Base-by-base conservation (phyloP, 1,284 basidiomycete species). In the Pisolithus thermaeus region DNA sequence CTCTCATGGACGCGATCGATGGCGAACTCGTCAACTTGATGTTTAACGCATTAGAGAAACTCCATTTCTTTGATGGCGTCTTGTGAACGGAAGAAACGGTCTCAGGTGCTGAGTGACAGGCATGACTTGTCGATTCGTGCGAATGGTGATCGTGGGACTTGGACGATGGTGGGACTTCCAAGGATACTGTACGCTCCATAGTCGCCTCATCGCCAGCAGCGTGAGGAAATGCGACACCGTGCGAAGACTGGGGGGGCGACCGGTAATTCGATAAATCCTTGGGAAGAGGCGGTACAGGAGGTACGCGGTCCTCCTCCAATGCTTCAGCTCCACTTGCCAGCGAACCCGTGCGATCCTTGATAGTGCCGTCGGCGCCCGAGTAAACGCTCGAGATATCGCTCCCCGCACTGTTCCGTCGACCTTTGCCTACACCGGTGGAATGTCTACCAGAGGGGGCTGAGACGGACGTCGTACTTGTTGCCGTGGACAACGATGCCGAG, bases 251-350 rank as follows among this genome's bases (percentile, higher is more conserved):
- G 37, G 77, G 79, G 28, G 79, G 83, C 6, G 90, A 86, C 56
- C 84, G 83, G 70, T 86, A 94, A 18, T 72, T 80, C 36, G 89
- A 87, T 57, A 92, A 70, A 59, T 93, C 91, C 71, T 97, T 97
- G 36, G 96, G 96, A 20, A 99, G 73, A 41, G 97, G 96, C 32
- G 96, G 96, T 1, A 99, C 97, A 22, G 96, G 96, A 1, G 97
- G 96, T 6, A 97, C 93, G 53, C 71, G 61, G 55, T 73, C 69
- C 54, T 83, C 82, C 52, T 88, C 87, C 40, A 70, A 64, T 36
- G 66, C 68, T 54, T 90, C 88, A 52, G 76, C 76, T 42, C 73
- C 69, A 46, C 78, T 62, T 3, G 57, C 77, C 47, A 86, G 73
- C 28, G 76, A 77, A 42, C 81, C 78, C 42, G 77, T 80, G 46